phyloP scores from a whole-genome alignment of 352 stramenopile species.

The Phytophthora multivora region DNA sequence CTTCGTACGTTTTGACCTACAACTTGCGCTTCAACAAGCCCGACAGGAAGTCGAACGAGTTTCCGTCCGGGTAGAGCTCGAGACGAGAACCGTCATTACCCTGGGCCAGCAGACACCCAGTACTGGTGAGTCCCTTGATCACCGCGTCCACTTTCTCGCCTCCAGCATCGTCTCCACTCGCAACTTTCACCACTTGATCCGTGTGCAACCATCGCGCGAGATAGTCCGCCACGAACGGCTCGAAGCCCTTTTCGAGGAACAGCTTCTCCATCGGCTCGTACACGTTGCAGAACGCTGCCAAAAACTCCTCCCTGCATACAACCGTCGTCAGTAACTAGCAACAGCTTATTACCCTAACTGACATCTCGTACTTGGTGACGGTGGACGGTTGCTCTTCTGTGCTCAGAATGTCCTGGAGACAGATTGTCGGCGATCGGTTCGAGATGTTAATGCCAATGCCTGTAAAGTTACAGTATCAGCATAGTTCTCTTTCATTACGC shows the following conservation, averaged over 20 bases:
- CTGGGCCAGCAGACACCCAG: slow-evolving; percentile 76
- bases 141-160: slow-evolving; percentile 52
- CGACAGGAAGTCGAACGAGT: slow-evolving; percentile 90
- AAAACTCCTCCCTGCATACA: slow-evolving; percentile 72
- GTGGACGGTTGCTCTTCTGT: slow-evolving; percentile 58
- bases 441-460: slow-evolving; percentile 91
- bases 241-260: slow-evolving; percentile 84
- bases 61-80: slow-evolving; percentile 90
- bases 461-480: slow-evolving; percentile 41
- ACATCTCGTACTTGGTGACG: slow-evolving; percentile 69
- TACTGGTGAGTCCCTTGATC: slow-evolving; percentile 81
- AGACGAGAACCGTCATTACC: slow-evolving; percentile 66
- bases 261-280: slow-evolving; percentile 87
- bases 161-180: slow-evolving; percentile 49
- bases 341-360: neutral
- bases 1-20: slow-evolving; percentile 26
- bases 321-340: slow-evolving; percentile 13
- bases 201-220: slow-evolving; percentile 85
- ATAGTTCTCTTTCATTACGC: neutral
- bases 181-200: slow-evolving; percentile 82
- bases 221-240: slow-evolving; percentile 87
- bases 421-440: slow-evolving; percentile 86
- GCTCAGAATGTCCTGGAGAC: slow-evolving; percentile 82
- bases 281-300: slow-evolving; percentile 88
- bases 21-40: slow-evolving; percentile 88